A percentile compares a stretch with the other conserved stretches of the same genome.
phyloP scores from a whole-genome alignment of 805 yeast species.

The Starmerella apicola region DNA sequence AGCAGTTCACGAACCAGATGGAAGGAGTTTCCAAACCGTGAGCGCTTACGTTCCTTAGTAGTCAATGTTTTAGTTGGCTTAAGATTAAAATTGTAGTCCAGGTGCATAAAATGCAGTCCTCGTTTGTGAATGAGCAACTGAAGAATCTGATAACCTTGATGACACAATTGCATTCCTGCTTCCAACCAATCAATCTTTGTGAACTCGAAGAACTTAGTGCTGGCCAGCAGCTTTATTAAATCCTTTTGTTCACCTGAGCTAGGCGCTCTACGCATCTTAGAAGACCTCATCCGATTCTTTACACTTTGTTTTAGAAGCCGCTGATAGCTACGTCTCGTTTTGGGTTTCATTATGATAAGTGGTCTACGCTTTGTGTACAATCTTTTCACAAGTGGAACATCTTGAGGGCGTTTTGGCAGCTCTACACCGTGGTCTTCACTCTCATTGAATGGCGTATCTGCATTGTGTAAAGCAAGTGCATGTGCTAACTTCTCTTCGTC shows the following conservation, averaged over 20 bases:
- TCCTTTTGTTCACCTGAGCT: conserved; percentile 34
- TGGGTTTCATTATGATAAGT: conserved; percentile 43
- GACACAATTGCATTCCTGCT: conserved; percentile 87
- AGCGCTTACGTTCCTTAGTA: conserved; percentile 89
- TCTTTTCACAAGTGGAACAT: conserved; percentile 67
- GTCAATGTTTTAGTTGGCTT: conserved; percentile 94
- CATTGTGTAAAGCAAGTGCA: conserved; percentile 51
- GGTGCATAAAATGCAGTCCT: conserved; percentile 81
- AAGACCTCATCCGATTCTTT: conserved; percentile 48
- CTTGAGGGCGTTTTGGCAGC: conserved; percentile 40
- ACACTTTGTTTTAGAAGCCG: conserved; percentile 70
- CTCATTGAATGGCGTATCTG: conserved; percentile 71
- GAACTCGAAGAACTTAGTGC: conserved; percentile 80
- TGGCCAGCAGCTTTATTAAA: conserved; percentile 51
- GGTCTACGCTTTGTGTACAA: conserved; percentile 57
- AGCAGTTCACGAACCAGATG: conserved; percentile 84
- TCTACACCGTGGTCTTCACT: neutral
- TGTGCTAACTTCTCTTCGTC: conserved; percentile 34
- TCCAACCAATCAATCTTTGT: conserved; percentile 97
- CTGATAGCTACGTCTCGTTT: conserved; percentile 79
- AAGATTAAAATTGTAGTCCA: conserved; percentile 89
- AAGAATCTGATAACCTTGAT: conserved; percentile 89
- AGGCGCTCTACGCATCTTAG: conserved; percentile 24
- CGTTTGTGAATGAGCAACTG: conserved; percentile 78
- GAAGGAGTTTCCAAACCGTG: conserved; percentile 93